Conservation (phyloP, 352 stramenopile genomes). For the Aphanomyces invadans region DNA sequence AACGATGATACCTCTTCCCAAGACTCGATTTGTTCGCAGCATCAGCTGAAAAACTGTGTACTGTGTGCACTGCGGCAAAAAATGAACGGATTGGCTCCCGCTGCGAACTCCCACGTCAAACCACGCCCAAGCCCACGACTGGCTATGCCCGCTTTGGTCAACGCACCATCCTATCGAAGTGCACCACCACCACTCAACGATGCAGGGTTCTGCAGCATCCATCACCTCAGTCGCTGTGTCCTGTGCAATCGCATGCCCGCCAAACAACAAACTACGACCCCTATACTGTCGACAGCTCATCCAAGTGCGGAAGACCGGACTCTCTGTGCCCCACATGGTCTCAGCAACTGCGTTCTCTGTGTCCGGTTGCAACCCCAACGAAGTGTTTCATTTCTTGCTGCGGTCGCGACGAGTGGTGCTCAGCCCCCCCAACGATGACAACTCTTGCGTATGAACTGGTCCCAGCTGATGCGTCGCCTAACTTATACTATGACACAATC, state of each 20-base stretch:
- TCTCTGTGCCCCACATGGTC: conserved; percentile 40
- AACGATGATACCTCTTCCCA: conserved; percentile 19
- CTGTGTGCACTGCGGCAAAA: conserved; percentile 39
- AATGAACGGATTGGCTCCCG: neutral
- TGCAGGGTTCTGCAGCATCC: neutral
- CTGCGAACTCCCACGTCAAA: neutral
- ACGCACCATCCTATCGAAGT: neutral
- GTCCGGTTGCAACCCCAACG: conserved; percentile 28
- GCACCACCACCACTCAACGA: neutral
- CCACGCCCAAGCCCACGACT: conserved; percentile 25
- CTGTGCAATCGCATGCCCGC: neutral
- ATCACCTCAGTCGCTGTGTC: conserved; percentile 19
- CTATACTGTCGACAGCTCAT: neutral
- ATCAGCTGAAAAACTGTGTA: conserved; percentile 57
- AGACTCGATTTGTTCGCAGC: conserved; percentile 29
- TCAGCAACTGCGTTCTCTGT: conserved; percentile 69
- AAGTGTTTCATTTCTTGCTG: neutral
- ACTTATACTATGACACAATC: no score
- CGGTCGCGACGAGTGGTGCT: neutral
- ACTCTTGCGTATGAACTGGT: neutral
- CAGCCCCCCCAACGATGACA: neutral
- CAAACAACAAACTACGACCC: neutral
- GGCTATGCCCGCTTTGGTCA: neutral
- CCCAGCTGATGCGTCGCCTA: no score
- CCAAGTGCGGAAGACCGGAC: neutral